A percentile compares a stretch with the other conserved stretches of the same genome.
Conservation (phyloP, 176 grass and related monocot species). For the Alloteropsis semialata region DNA sequence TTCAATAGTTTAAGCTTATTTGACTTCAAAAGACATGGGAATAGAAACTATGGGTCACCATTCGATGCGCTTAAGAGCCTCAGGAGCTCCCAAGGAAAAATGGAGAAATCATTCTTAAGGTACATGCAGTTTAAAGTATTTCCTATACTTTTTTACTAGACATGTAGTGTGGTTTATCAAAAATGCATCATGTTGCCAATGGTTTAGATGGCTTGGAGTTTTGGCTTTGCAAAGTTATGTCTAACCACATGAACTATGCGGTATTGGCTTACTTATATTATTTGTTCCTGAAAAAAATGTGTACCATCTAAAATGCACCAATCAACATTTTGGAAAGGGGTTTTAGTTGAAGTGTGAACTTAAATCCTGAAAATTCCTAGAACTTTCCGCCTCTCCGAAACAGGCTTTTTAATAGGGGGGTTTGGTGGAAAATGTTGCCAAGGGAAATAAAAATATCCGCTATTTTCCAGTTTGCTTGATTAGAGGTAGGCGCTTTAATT, state of each 20-base stretch:
- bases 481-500: not conserved
- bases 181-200: not conserved
- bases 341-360: not conserved
- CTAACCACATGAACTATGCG: not conserved
- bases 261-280: not conserved
- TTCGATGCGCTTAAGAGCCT: constrained; percentile 59
- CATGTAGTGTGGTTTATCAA: not conserved
- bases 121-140: constrained; percentile 26
- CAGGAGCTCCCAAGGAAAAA: constrained; percentile 96
- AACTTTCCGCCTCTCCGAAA: not conserved
- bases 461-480: not conserved
- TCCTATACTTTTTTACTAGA: not conserved
- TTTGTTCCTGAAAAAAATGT: not conserved
- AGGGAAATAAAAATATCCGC: not conserved
- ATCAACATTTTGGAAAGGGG: not conserved
- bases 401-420: not conserved
- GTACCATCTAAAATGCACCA: not conserved
- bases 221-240: not conserved
- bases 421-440: not conserved
- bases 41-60: constrained; percentile 86
- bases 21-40: constrained; percentile 89
- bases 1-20: constrained; percentile 79
- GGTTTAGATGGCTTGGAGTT: constrained; percentile 17
- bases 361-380: not conserved
- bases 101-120: constrained; percentile 99